phyloP scores from a whole-genome alignment of 148 eudicot species.

The Nepenthes gracilis region DNA sequence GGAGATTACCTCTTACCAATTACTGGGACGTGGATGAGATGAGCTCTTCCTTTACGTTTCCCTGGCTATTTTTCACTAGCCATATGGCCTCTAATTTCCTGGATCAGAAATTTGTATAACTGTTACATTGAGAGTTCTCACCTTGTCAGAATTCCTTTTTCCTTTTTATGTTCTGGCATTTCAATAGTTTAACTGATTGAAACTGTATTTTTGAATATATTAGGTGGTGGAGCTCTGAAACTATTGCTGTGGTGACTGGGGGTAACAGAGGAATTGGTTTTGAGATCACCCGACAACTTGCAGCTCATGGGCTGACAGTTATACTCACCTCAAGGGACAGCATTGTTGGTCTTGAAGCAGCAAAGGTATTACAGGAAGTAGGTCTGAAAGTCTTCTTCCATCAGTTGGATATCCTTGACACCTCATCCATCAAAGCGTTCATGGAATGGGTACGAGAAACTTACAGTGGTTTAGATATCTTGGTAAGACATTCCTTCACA shows the following conservation, averaged over 20 bases:
- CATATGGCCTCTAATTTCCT: too few species aligned
- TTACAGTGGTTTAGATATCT: conserved; percentile 70
- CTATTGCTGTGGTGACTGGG: conserved; percentile 88
- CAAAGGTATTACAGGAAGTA: conserved; percentile 68
- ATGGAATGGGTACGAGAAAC: conserved; percentile 50
- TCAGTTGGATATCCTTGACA: conserved; percentile 78
- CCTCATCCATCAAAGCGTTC: conserved; percentile 43
- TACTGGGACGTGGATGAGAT: too few species aligned
- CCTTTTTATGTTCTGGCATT: too few species aligned
- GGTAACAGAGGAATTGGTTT: conserved; percentile 94
- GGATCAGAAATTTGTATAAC: too few species aligned
- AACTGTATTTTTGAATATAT: not conserved
- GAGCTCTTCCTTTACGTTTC: too few species aligned
- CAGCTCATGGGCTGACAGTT: conserved; percentile 67
- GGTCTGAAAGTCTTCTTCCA: conserved; percentile 63
- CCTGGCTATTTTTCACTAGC: too few species aligned
- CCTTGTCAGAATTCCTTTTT: too few species aligned
- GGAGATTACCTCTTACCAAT: too few species aligned
- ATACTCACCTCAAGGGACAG: conserved; percentile 68
- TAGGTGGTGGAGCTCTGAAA: conserved; percentile 89
- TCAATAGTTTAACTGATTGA: not conserved
- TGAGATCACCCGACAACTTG: conserved; percentile 80
- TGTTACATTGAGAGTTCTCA: too few species aligned
- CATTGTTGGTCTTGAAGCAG: conserved; percentile 75
- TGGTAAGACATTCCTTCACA: conserved; percentile 32